Base-by-base conservation (phyloP, 2,329 filamentous ascomycete species). In the Gremmenia infestans region DNA sequence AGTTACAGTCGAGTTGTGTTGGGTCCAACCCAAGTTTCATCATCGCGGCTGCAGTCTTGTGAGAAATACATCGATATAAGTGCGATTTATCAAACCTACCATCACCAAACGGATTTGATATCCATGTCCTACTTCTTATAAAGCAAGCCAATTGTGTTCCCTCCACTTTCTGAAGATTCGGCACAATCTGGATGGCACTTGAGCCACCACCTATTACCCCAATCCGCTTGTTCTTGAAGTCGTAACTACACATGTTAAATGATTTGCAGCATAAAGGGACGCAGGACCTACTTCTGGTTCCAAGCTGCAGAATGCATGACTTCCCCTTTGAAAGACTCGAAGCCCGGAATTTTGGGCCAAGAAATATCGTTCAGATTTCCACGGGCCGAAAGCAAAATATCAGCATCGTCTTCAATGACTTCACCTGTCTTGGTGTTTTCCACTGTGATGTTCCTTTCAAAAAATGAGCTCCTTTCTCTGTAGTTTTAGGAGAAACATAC, bases 291-390 rank as follows among this genome's bases (percentile, higher is more conserved):
- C 58, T 57, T 25, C 43, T 59, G 58, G 84, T 82, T 73, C 83
- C 82, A 87, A 60, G 83, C 76, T 0, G 83, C 83, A 0, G 83
- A 80, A 60, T 87, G 84, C 17, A 82, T 75, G 0, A 87, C 70
- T 0, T 76, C 59, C 0, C 83, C 83, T 64, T 78, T 54, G 40
- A 65, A 67, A 8, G 48, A 54, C 2, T 79, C 71, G 19, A 84
- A 74, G 0, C 83, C 84, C 1, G 79, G 78, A 58, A 85, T 85
- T 28, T 83, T 72, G 0, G 85, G 85, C 2, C 86, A 71, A 55
- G 78, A 81, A 80, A 82, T 86, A 15, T 78, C 78, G 63, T 87
- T 88, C 70, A 89, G 86, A 39, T 80, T 76, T 0, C 86, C 86
- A 50, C 85, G 79, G 0, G 84, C 83, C 0, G 81, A 82, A 32